These are phyloP conservation scores for Alloascoidea hylecoeti DNA, from an alignment of 805 yeast genomes.

Conservation along the genomic window DNA sequence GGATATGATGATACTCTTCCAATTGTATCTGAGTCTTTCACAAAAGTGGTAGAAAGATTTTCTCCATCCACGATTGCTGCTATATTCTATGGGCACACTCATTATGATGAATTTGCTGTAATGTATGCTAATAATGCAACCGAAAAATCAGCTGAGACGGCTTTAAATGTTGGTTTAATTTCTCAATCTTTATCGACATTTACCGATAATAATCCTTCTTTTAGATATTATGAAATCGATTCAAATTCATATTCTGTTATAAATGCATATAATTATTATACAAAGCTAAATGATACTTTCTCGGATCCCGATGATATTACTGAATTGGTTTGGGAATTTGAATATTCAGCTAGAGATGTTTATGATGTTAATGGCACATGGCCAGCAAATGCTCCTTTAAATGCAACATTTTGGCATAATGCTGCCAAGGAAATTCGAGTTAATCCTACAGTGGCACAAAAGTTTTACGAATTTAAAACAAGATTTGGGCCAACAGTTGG, in stretches of 20 bases:
- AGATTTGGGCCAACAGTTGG: slow-evolving; percentile 44
- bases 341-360: slow-evolving; percentile 49
- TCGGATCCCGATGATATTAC: slow-evolving; percentile 25
- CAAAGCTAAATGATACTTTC: slow-evolving; percentile 45
- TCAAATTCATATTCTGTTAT: slow-evolving; percentile 41
- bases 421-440: slow-evolving; percentile 32
- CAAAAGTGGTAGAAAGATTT: slow-evolving; percentile 48
- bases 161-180: slow-evolving; percentile 46
- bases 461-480: slow-evolving; percentile 31
- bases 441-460: slow-evolving; percentile 30
- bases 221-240: slow-evolving; percentile 63
- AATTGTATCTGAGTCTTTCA: slow-evolving; percentile 38
- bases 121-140: slow-evolving; percentile 34
- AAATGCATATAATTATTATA: slow-evolving; percentile 44
- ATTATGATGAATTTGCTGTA: slow-evolving; percentile 51
- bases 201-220: slow-evolving; percentile 47
- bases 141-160: slow-evolving; percentile 27
- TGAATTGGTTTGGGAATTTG: slow-evolving; percentile 50
- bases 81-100: slow-evolving; percentile 61
- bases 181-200: slow-evolving; percentile 55
- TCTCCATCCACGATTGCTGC: slow-evolving; percentile 58
- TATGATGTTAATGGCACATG: slow-evolving; percentile 37
- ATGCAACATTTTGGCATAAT: slow-evolving; percentile 54
- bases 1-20: slow-evolving; percentile 48
- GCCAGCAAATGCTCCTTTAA: slow-evolving; percentile 46